Percentiles rank a stretch among this genome's conserved stretches.
These are phyloP conservation scores for Sugiyamaella neomexicana DNA, from an alignment of 1,139 yeast genomes.

Conservation along the genomic window DNA sequence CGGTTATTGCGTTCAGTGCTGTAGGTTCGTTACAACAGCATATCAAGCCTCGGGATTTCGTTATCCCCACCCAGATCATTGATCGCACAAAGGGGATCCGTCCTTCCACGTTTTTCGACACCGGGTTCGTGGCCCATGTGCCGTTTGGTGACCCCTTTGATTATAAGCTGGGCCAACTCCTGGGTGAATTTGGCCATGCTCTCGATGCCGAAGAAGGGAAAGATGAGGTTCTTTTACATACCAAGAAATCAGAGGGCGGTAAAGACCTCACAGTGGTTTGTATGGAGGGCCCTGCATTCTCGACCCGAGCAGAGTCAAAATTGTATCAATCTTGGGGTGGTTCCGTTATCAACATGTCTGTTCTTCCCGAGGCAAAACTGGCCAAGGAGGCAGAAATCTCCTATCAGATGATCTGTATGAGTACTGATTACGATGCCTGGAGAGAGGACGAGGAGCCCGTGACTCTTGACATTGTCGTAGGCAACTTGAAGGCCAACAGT, in stretches of 20 bases:
- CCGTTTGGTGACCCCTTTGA: conserved; percentile 98
- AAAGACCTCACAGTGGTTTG: conserved; percentile 81
- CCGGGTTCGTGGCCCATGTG: conserved; percentile 94
- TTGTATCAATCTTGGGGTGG: conserved; percentile 92
- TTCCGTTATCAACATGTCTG: conserved; percentile 93
- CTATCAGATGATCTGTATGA: conserved; percentile 98
- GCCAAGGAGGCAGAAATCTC: conserved; percentile 97
- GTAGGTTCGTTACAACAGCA: conserved; percentile 92
- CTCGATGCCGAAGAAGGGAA: conserved; percentile 49
- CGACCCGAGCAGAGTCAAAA: conserved; percentile 95
- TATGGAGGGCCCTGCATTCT: conserved; percentile 99
- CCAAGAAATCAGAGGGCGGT: conserved; percentile 55
- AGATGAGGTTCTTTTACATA: conserved; percentile 50
- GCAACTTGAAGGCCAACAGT: conserved; percentile 83
- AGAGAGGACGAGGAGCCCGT: conserved; percentile 93
- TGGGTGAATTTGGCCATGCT: conserved; percentile 56
- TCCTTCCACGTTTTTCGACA: conserved; percentile 84
- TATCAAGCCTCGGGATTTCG: conserved; percentile 91
- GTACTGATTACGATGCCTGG: conserved; percentile 99
- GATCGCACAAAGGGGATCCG: conserved; percentile 97
- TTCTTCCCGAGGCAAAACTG: conserved; percentile 90
- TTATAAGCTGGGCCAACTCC: conserved; percentile 61
- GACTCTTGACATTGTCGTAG: conserved; percentile 93
- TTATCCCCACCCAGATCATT: conserved; percentile 89
- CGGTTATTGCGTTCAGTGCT: conserved; percentile 89